Base-by-base conservation (phyloP, 495 filamentous ascomycete genomes). In the Hyphodiscus hymeniophilus region DNA sequence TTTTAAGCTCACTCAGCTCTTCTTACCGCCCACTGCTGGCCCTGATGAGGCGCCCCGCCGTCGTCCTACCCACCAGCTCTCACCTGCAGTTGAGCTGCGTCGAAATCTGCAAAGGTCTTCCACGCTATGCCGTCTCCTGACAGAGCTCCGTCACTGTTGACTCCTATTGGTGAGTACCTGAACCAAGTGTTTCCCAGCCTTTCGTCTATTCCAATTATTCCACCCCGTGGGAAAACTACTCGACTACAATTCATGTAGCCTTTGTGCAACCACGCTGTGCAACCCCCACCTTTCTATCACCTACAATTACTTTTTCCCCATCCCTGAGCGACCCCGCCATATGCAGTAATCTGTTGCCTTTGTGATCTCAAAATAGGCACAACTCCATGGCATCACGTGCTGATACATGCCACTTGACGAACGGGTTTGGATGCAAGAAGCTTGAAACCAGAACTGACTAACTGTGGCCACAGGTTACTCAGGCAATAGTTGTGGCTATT, bases 141-240 rank as follows among this genome's bases (percentile, higher is more conserved):
- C 32, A 17, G 11, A 15, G 20, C 34, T 8, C 12, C n/a, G 6
- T 54, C 57, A 38, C 34, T 55, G 10, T 38, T 59, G 30, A 55
- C 45, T n/a, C 52, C 57, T 26, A 56, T 56, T 52, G 57, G 57
- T 56, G 44, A 56, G 57, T 53, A 32, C 45, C 45, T 35, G 42
- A 49, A 24, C 22, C 10, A 16, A 36, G 5, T 15, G 15, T 24
- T 40, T 40, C 38, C 41, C n/a, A 2, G 18, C 41, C 5, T 31
- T 42, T 11, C 26, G 13, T 38, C 42, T 32, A 42, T 17, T 20
- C 57, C 53, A 60, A 56, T 60, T 22, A 26, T 46, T 47, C 38
- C 2, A 13, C 38, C 48, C 36, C 57, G 57, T 60, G 57, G 43
- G 32, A 21, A 42, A 60, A 51, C 47, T 42, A 43, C 50, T 60